Evolutionary conservation across 768 basidiomycete genomes (phyloP), one percentile per base, ranked within the genome.

Genomic region (Hemileccinum rubropunctum): DNA sequence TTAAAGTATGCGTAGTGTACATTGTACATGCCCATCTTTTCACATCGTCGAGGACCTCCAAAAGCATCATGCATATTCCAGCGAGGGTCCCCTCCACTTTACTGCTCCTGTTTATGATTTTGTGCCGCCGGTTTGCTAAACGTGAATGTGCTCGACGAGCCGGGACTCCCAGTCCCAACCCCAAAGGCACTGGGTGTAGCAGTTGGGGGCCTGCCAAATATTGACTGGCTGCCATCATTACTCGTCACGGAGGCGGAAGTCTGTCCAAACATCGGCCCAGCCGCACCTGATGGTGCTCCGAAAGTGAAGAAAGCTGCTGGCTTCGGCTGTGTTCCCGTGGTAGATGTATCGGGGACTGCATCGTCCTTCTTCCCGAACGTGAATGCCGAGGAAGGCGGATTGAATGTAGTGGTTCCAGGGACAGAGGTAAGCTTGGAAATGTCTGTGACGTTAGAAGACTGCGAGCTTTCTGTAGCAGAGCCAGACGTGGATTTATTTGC

Each of bases 31-130:
- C 28, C 32, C 11, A 3, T 42, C 37, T 39, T 35, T 47, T 50
- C 42, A 42, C 17, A 15, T n/a, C 17, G 28, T 12, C 28, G 4
- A 23, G 6, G 23, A 23, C 14, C 9, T 41, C 20, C 23, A 17
- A 38, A 44, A 42, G 18, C 27, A 33, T 27, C 36, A 39, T 20
- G 18, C 3, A 35, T 12, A 37, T 48, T 38, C 21, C 18, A 14
- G 30, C 27, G 21, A 37, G 7, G 39, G 14, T 17, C 9, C 27
- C 18, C 20, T 35, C 20, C 26, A 17, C 30, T 42, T 64, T 47
- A 66, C 21, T 73, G 68, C 49, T 71, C 66, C 56, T 65, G 64
- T 50, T 67, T 66, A 53, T 67, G 65, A 26, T 60, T 69, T 39
- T 69, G 67, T 23, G 61, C 41, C 27, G 54, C 39, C 30, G 68